phyloP scores from a whole-genome alignment of 2,329 filamentous ascomycete genomes.

The Cordyceps tenuipes region DNA sequence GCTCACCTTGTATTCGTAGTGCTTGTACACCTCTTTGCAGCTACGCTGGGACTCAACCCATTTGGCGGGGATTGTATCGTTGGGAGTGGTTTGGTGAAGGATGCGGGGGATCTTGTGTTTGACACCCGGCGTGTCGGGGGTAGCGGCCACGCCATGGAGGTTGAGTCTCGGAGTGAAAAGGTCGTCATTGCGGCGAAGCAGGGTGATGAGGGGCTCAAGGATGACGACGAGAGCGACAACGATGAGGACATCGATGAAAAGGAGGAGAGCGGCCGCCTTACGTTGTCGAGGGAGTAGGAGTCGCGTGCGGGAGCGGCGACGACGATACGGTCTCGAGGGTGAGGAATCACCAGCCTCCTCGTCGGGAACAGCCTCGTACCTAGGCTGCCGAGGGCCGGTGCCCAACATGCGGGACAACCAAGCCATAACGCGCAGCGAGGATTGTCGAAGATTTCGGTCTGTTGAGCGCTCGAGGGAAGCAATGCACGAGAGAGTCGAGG shows the following conservation, averaged over 20 bases:
- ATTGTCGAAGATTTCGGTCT: not conserved
- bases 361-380: conserved; percentile 3
- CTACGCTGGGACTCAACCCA: conserved; percentile 59
- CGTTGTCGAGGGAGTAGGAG: conserved; percentile 9
- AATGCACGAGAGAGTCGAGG: not conserved
- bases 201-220: conserved; percentile 62
- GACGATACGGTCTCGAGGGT: conserved; percentile 5
- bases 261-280: conserved; percentile 45
- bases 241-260: conserved; percentile 53
- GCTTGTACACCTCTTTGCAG: conserved; percentile 58
- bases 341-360: conserved; percentile 6
- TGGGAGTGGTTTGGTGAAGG: conserved; percentile 67
- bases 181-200: conserved; percentile 44
- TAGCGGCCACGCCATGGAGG: conserved; percentile 23
- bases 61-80: conserved; percentile 56
- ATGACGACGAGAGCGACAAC: conserved; percentile 56
- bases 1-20: conserved; percentile 64
- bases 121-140: conserved; percentile 62
- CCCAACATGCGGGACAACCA: conserved; percentile 5
- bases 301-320: conserved; percentile 9
- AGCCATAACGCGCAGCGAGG: not conserved
- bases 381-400: not conserved
- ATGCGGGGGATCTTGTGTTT: conserved; percentile 67
- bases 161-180: conserved; percentile 22
- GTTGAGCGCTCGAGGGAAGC: not conserved